Evolutionary conservation across 2,329 filamentous ascomycete species (phyloP).

Genomic region (Botrytis tulipae): DNA sequence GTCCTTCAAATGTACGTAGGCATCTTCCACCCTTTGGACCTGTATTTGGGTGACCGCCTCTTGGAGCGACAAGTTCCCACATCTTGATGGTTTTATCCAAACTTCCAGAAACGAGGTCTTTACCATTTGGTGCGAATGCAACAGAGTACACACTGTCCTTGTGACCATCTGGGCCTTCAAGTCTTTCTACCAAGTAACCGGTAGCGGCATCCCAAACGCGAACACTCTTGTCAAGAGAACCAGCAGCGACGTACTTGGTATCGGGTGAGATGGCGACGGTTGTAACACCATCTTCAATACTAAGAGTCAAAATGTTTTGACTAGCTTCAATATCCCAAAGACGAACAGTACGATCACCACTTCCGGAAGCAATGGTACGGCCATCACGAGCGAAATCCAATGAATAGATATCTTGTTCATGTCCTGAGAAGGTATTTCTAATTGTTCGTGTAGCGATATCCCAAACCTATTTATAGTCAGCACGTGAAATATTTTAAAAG

Average conservation of each 20-base stretch:
- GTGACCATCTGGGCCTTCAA: slow-evolving; percentile 91
- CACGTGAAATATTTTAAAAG: slow-evolving; percentile 16
- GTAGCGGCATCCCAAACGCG: slow-evolving; percentile 91
- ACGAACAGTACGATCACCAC: slow-evolving; percentile 89
- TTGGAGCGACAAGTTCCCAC: slow-evolving; percentile 84
- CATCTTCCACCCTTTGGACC: slow-evolving; percentile 85
- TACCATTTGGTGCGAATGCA: slow-evolving; percentile 89
- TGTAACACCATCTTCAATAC: slow-evolving; percentile 94
- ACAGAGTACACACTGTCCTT: slow-evolving; percentile 97
- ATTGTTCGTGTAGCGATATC: slow-evolving; percentile 83
- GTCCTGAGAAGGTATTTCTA: slow-evolving; percentile 89
- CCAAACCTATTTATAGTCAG: slow-evolving; percentile 69
- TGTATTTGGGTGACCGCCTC: slow-evolving; percentile 62
- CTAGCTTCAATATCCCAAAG: slow-evolving; percentile 93
- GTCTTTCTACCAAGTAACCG: slow-evolving; percentile 82
- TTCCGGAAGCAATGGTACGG: slow-evolving; percentile 90
- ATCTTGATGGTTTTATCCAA: slow-evolving; percentile 99
- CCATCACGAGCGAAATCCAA: slow-evolving; percentile 93
- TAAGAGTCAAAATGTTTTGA: slow-evolving; percentile 77
- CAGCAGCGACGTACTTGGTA: slow-evolving; percentile 89
- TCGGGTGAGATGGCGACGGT: slow-evolving; percentile 97
- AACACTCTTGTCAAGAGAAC: slow-evolving; percentile 95
- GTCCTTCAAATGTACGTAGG: slow-evolving; percentile 94
- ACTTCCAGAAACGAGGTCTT: slow-evolving; percentile 90
- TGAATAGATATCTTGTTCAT: slow-evolving; percentile 98